phyloP scores from a whole-genome alignment of 2,329 filamentous ascomycete genomes.

The Neofusicoccum laricinum region DNA sequence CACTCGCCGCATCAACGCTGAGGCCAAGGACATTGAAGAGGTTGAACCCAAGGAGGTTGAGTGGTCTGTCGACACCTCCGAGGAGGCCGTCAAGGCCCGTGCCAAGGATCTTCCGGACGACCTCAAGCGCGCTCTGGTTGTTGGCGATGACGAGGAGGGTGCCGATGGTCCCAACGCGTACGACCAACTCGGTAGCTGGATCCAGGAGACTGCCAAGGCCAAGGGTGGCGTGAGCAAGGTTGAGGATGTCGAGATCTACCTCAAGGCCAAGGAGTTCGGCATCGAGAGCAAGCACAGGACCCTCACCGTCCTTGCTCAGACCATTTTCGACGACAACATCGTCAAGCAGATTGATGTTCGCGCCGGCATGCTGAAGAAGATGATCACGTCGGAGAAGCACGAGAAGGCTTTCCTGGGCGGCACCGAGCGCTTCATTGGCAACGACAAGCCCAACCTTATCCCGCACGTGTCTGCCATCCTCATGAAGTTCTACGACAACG shows the following conservation, averaged over 20 bases:
- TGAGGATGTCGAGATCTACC: constrained; percentile 85
- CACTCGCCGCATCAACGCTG: constrained; percentile 68
- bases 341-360: constrained; percentile 82
- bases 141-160: constrained; percentile 72
- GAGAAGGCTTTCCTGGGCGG: constrained; percentile 94
- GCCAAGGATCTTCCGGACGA: constrained; percentile 90
- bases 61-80: constrained; percentile 96
- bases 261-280: constrained; percentile 94
- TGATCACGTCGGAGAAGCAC: constrained; percentile 87
- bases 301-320: constrained; percentile 85
- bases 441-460: constrained; percentile 76
- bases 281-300: constrained; percentile 95
- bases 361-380: constrained; percentile 84
- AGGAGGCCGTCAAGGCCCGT: constrained; percentile 90
- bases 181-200: constrained; percentile 91
- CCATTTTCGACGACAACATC: constrained; percentile 88
- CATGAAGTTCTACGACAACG: constrained; percentile 84
- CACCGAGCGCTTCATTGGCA: constrained; percentile 86
- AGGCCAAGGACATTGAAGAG: constrained; percentile 70
- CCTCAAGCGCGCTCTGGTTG: constrained; percentile 85
- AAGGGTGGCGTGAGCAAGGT: constrained; percentile 73
- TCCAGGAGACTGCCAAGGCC: constrained; percentile 70
- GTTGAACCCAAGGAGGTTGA: constrained; percentile 76
- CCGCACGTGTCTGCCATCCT: constrained; percentile 80
- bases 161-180: constrained; percentile 78